These are phyloP conservation scores for Micractinium sp. DNA, from an alignment of 139 green algal species.

Conservation along the genomic window DNA sequence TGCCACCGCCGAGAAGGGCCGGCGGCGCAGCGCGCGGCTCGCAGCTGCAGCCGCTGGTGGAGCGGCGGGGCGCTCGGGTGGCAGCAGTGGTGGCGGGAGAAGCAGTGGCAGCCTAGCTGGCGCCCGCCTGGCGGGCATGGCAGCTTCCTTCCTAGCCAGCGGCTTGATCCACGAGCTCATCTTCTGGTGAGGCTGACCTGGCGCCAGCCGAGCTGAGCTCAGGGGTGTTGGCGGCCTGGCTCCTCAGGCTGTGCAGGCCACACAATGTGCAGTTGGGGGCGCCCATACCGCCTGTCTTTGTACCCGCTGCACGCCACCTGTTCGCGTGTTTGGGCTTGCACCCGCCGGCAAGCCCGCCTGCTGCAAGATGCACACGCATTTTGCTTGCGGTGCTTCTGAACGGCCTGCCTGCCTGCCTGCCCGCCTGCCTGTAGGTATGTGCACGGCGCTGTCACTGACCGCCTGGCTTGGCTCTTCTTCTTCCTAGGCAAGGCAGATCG, in stretches of 20 bases:
- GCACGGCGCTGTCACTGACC: not conserved
- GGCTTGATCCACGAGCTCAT: slow-evolving; percentile 4
- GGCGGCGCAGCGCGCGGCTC: slow-evolving; percentile 12
- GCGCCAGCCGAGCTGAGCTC: not conserved
- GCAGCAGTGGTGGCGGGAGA: no score
- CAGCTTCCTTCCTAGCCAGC: not conserved
- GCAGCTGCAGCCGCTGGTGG: not conserved
- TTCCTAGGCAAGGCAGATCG: not conserved
- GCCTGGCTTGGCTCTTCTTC: slow-evolving; percentile 19
- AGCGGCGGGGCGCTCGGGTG: no score
- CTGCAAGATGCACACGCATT: not conserved
- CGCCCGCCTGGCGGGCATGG: slow-evolving; percentile 10
- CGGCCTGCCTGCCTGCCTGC: not conserved
- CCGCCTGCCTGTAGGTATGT: slow-evolving; percentile 10
- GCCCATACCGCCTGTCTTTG: no score
- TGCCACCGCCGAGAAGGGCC: no score
- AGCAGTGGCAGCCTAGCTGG: not conserved
- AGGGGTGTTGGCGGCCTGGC: not conserved
- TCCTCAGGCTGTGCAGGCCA: no score
- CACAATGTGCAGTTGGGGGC: no score
- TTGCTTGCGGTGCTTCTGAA: not conserved
- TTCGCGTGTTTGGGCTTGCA: no score
- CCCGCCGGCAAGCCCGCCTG: not conserved
- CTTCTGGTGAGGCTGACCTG: not conserved
- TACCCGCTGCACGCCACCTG: not conserved